These are phyloP conservation scores for Fusarium algeriense DNA, from an alignment of 2,329 filamentous ascomycete genomes.

Conservation along the genomic window DNA sequence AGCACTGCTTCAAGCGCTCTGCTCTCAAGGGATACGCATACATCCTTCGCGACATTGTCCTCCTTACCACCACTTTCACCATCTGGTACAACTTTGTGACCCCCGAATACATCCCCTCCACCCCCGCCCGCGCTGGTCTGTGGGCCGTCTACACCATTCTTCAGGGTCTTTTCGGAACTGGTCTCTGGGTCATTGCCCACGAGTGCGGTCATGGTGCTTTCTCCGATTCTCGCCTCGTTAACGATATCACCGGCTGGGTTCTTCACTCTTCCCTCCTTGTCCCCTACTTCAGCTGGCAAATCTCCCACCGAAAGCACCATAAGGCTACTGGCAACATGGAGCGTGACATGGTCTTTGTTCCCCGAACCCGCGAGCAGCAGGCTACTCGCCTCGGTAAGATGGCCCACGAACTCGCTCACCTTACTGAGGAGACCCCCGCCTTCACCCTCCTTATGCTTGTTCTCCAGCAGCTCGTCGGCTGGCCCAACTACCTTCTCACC, in stretches of 20 bases:
- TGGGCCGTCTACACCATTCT: slow-evolving; percentile 79
- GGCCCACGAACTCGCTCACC: slow-evolving; percentile 85
- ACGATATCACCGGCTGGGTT: slow-evolving; percentile 93
- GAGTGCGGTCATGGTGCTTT: slow-evolving; percentile 98
- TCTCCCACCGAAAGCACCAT: slow-evolving; percentile 99
- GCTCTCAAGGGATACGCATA: slow-evolving; percentile 81
- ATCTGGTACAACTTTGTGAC: slow-evolving; percentile 92
- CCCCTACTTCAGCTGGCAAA: slow-evolving; percentile 99
- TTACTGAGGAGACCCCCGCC: slow-evolving; percentile 95
- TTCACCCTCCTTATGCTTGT: slow-evolving; percentile 80
- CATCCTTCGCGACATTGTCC: slow-evolving; percentile 83
- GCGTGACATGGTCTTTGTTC: slow-evolving; percentile 99
- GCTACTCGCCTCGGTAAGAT: slow-evolving; percentile 80
- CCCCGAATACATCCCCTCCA: slow-evolving; percentile 82
- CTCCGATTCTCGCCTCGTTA: slow-evolving; percentile 89
- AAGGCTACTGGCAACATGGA: slow-evolving; percentile 98
- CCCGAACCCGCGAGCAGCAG: slow-evolving; percentile 86
- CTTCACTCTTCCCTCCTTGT: slow-evolving; percentile 90
- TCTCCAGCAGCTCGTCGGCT: slow-evolving; percentile 89
- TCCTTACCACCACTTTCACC: slow-evolving; percentile 82
- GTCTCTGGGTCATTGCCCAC: slow-evolving; percentile 95
- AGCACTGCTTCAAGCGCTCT: slow-evolving; percentile 95
- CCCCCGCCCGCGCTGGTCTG: slow-evolving; percentile 72
- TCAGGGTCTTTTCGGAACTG: slow-evolving; percentile 93
- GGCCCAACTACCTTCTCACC: slow-evolving; percentile 89